Evolutionary conservation across 1,139 yeast species (phyloP).

Genomic region (Pneumocystis oryctolagi): DNA sequence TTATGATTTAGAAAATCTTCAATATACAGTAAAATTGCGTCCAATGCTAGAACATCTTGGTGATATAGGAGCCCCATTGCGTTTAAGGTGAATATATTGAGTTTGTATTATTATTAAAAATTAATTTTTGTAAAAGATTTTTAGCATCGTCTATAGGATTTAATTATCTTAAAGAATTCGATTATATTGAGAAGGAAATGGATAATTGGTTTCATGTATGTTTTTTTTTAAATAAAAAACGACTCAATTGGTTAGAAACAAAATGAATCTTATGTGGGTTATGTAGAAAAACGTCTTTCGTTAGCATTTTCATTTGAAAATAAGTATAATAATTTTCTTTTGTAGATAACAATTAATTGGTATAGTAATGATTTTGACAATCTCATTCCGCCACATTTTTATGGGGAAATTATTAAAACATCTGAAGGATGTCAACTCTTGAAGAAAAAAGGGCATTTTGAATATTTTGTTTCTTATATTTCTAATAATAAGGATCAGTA

Average conservation of each 20-base stretch:
- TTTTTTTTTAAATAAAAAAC: background rate
- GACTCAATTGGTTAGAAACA: conserved; percentile 21
- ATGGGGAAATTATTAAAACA: conserved; percentile 64
- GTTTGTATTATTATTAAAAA: background rate
- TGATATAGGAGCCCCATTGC: conserved; percentile 32
- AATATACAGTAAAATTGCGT: conserved; percentile 30
- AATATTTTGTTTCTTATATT: conserved; percentile 29
- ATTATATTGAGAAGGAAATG: conserved; percentile 44
- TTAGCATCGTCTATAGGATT: conserved; percentile 45
- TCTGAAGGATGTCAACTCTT: conserved; percentile 56
- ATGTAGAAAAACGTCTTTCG: conserved; percentile 34
- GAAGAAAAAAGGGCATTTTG: conserved; percentile 34
- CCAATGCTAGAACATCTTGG: conserved; percentile 37
- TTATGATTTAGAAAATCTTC: conserved; percentile 27
- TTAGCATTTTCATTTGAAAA: background rate
- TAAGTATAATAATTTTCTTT: background rate
- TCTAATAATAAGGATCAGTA: conserved; percentile 24
- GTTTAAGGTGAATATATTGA: background rate
- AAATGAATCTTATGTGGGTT: conserved; percentile 38
- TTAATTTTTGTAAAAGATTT: conserved; percentile 32
- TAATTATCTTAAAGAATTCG: conserved; percentile 34
- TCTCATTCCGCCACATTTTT: conserved; percentile 49
- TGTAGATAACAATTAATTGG: background rate
- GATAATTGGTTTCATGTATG: conserved; percentile 39
- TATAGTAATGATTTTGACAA: background rate